Base-by-base conservation (phyloP, 2,329 filamentous ascomycete genomes). In the Cytospora mali region DNA sequence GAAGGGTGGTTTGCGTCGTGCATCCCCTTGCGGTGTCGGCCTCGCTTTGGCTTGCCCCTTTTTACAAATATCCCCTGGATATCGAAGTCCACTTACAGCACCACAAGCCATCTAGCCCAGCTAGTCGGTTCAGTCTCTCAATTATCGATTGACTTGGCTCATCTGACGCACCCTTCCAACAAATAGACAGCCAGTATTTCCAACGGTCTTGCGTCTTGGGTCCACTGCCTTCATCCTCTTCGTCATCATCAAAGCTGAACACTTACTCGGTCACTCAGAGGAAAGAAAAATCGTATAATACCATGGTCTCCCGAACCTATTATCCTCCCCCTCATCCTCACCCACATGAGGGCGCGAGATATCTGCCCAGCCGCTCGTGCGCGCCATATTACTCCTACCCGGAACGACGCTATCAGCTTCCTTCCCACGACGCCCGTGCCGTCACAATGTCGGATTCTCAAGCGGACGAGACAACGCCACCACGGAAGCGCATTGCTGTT, bases 401-500 rank as follows among this genome's bases (percentile, higher is more conserved):
- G 25, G 76, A 80, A 16, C 74, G 76, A 21, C 76, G 77, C 53
- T 74, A 71, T 61, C 74, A 74, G 57, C 69, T 75, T 14, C 67
- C 73, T n/a, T 72, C 74, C 9, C 74, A 75, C 68, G 75, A 78
- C 61, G 66, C 68, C 48, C 69, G 75, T 62, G 65, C 72, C n/a
- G 65, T 72, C 50, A 76, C 71, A 50, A 79, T 80, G 77, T 68
- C 75, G 18, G 79, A 81, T 53, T 69, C 74, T 48, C 76, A 77
- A 31, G 49, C 69, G 25, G 79, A 80, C 1, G 78, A 82, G 13
- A 71, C 75, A 10, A 69, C 77, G 1, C 77, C 79, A 14, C 80
- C 83, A 64, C 76, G 84, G 55, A 86, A 86, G 75, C 78, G 84
- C 42, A 86, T 86, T 68, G 80, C 84, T 28, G 82, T 87, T 65